These are phyloP conservation scores for Backusella tuberculispora DNA, from an alignment of 192 early-diverging fungal genomes.

Conservation along the genomic window DNA sequence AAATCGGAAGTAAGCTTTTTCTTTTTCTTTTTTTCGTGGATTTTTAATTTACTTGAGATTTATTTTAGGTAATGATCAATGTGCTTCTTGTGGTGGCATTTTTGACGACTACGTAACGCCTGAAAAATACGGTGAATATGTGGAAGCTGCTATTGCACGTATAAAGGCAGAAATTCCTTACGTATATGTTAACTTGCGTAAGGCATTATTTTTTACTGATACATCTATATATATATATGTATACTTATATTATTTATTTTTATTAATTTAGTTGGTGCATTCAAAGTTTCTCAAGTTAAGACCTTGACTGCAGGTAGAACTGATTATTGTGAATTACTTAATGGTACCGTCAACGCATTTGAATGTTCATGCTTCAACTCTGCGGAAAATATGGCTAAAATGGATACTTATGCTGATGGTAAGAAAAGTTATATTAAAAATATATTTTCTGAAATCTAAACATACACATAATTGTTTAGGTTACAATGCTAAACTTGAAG, in stretches of 20 bases:
- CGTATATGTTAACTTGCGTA: conserved; percentile 31
- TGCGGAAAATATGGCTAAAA: conserved; percentile 10
- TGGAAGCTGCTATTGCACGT: conserved; percentile 20
- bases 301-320: conserved; percentile 13
- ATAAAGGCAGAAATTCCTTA: conserved; percentile 23
- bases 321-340: conserved; percentile 24
- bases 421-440: neutral
- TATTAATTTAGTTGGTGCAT: conserved; percentile 23
- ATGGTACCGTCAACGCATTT: conserved; percentile 11
- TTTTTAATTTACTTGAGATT: neutral
- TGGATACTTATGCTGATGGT: conserved; percentile 27
- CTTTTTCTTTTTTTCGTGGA: too few species aligned
- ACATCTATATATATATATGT: neutral
- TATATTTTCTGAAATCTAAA: neutral
- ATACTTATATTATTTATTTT: neutral
- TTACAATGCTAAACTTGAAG: conserved; percentile 21
- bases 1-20: conserved; percentile 30
- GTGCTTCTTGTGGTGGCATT: conserved; percentile 18
- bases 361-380: conserved; percentile 25
- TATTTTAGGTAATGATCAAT: conserved; percentile 33
- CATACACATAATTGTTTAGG: neutral
- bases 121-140: conserved; percentile 15
- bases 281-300: conserved; percentile 32
- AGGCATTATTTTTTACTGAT: neutral
- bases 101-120: neutral